Evolutionary conservation across 352 stramenopile genomes (phyloP).

Genomic region (Phytophthora palmivora): DNA sequence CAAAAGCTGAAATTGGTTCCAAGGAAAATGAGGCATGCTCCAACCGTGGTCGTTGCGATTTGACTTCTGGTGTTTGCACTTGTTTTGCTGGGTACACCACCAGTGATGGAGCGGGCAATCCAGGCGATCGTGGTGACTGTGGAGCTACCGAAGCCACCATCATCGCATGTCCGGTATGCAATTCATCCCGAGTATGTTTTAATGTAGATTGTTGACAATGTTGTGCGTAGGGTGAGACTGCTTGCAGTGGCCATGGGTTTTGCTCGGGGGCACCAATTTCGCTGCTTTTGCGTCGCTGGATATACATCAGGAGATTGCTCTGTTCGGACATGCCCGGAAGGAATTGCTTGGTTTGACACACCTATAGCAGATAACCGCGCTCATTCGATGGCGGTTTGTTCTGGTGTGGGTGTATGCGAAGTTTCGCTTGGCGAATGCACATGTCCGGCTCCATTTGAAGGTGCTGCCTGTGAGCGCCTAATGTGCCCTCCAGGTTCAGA

Average conservation of each 20-base stretch:
- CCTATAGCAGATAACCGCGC: conserved; percentile 58
- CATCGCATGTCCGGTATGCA: conserved; percentile 54
- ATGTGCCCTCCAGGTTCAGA: conserved; percentile 64
- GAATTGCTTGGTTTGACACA: conserved; percentile 77
- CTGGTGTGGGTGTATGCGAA: conserved; percentile 75
- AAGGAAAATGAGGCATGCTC: conserved; percentile 92
- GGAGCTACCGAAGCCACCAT: conserved; percentile 58
- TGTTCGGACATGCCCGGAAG: conserved; percentile 65
- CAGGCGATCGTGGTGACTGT: conserved; percentile 76
- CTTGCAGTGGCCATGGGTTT: conserved; percentile 79
- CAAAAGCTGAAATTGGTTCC: conserved; percentile 76
- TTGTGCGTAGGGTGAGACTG: conserved; percentile 51
- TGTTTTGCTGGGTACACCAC: conserved; percentile 89
- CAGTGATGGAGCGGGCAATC: conserved; percentile 56
- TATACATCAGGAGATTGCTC: conserved; percentile 78
- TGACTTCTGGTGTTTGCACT: conserved; percentile 80
- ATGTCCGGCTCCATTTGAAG: conserved; percentile 68
- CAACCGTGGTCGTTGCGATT: conserved; percentile 76
- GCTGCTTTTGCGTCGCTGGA: conserved; percentile 66
- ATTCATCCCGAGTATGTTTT: neutral
- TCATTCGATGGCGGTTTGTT: conserved; percentile 63
- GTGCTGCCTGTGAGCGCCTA: conserved; percentile 75
- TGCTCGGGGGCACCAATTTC: conserved; percentile 74
- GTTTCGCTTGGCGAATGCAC: conserved; percentile 63
- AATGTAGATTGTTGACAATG: neutral